Conservation (phyloP, 805 yeast genomes). For the Sugiyamaella mastotermitis region DNA sequence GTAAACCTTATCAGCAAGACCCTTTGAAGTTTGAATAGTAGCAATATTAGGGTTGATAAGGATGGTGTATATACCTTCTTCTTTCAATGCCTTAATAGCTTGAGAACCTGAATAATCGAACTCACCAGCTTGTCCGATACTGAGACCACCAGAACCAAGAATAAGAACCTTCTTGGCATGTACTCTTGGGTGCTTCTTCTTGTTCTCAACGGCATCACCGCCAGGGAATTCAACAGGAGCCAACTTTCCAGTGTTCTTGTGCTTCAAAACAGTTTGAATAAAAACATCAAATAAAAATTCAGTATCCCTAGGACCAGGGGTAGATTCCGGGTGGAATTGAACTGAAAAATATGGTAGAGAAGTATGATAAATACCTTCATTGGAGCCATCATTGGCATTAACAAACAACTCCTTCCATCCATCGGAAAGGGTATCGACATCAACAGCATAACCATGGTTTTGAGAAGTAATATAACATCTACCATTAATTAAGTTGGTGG, state of each 20-base stretch:
- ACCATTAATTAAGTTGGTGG: slow-evolving; percentile 83
- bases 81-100: slow-evolving; percentile 96
- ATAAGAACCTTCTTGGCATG: slow-evolving; percentile 87
- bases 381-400: slow-evolving; percentile 94
- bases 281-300: slow-evolving; percentile 95
- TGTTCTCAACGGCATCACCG: slow-evolving; percentile 68
- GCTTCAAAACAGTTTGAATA: slow-evolving; percentile 67
- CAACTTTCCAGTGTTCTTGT: slow-evolving; percentile 34
- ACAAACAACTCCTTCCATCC: slow-evolving; percentile 95
- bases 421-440: slow-evolving; percentile 58
- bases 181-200: slow-evolving; percentile 68
- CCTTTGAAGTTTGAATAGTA: slow-evolving; percentile 96
- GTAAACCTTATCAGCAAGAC: slow-evolving; percentile 96
- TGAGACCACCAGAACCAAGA: slow-evolving; percentile 95
- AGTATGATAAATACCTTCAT: slow-evolving; percentile 95
- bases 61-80: slow-evolving; percentile 94
- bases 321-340: slow-evolving; percentile 98
- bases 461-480: slow-evolving; percentile 98
- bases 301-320: slow-evolving; percentile 99
- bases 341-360: slow-evolving; percentile 90
- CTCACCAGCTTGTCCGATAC: slow-evolving; percentile 99
- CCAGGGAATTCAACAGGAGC: slow-evolving; percentile 89
- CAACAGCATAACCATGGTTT: slow-evolving; percentile 98
- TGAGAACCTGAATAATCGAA: slow-evolving; percentile 98
- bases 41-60: slow-evolving; percentile 97